Percentiles rank a stretch among this genome's conserved stretches.
These are phyloP conservation scores for Lachancea mirantina DNA, from an alignment of 805 yeast genomes.

Conservation along the genomic window DNA sequence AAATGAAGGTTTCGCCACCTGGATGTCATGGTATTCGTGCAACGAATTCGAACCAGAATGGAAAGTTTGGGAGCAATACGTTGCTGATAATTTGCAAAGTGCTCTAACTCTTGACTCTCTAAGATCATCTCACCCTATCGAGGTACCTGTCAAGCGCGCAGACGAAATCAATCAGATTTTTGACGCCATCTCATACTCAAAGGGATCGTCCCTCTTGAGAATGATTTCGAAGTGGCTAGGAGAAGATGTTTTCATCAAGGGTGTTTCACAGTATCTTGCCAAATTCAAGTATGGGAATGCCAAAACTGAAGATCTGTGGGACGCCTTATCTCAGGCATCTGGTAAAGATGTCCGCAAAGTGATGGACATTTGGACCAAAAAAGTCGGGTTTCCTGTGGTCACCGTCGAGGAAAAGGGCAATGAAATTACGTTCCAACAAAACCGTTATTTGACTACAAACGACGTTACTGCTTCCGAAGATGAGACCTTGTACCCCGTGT, in stretches of 20 bases:
- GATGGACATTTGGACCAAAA: slow-evolving; percentile 77
- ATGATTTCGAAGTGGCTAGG: slow-evolving; percentile 79
- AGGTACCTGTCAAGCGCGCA: slow-evolving; percentile 72
- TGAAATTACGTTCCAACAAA: slow-evolving; percentile 53
- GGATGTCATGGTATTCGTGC: slow-evolving; percentile 86
- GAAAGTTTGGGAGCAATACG: slow-evolving; percentile 83
- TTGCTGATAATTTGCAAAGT: slow-evolving; percentile 64
- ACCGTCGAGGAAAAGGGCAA: slow-evolving; percentile 52
- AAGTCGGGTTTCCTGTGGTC: slow-evolving; percentile 71
- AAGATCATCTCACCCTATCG: slow-evolving; percentile 80
- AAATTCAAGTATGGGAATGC: slow-evolving; percentile 76
- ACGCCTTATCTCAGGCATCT: slow-evolving; percentile 57
- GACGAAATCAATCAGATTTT: slow-evolving; percentile 79
- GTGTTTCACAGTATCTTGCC: slow-evolving; percentile 71
- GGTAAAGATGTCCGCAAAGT: slow-evolving; percentile 66
- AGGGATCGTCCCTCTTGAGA: slow-evolving; percentile 72
- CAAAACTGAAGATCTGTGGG: slow-evolving; percentile 70
- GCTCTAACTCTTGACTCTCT: slow-evolving; percentile 72
- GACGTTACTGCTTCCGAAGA: slow-evolving; percentile 75
- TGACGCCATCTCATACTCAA: slow-evolving; percentile 76
- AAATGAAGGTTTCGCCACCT: slow-evolving; percentile 85
- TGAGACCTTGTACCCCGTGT: slow-evolving; percentile 59
- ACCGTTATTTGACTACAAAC: slow-evolving; percentile 69
- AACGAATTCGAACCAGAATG: slow-evolving; percentile 72
- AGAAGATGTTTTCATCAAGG: slow-evolving; percentile 66